Base-by-base conservation (phyloP, 1,284 basidiomycete genomes). In the Malassezia pachydermatis region DNA sequence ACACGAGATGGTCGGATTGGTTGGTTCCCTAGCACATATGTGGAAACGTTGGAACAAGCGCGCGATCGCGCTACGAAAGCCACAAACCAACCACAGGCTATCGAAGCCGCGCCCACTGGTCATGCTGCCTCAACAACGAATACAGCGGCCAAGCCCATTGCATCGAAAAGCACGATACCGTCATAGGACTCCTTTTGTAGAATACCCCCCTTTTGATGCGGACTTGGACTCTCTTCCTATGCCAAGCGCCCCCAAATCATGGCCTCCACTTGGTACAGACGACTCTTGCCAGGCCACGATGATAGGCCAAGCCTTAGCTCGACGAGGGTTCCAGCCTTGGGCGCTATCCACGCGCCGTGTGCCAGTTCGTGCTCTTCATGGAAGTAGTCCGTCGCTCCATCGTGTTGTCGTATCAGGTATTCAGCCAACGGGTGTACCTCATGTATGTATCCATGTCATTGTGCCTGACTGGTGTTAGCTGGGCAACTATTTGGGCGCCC, bases 1-100 rank as follows among this genome's bases (percentile, higher is more conserved):
- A 92, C 87, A 54, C 78, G 92, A 50, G 90, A 98, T 62, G 94
- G 92, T 0, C 78, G 84, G 55, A 83, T 88, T 60, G 92, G 92
- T 0, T 99, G 89, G 89, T 95, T 99, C 79, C 92, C 92, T 1
- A 81, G 78, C 58, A 90, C 65, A 25, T 71, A 71, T 40, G 65
- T 68, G n/a, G 67, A 70, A 51, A 63, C 62, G 22, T 46, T 71
- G 22, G 65, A 70, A 49, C 57, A 60, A n/a, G 67, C 65, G 2
- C 62, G 62, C 41, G 60, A 65, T 40, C 46, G 64, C 10, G 65
- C 68, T 0, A 44, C 58, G 1, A 63, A 64, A 33, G 53, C 60
- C 5, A n/a, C 35, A 20, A 19, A 32, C 11, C 19, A 35, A 20
- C 24, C 38, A 6, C 39, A 33, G 0, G 27, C 45, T 4, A 51